Base-by-base conservation (phyloP, 371 early-diverging fungal genomes). In the Rhizomucor miehei region DNA sequence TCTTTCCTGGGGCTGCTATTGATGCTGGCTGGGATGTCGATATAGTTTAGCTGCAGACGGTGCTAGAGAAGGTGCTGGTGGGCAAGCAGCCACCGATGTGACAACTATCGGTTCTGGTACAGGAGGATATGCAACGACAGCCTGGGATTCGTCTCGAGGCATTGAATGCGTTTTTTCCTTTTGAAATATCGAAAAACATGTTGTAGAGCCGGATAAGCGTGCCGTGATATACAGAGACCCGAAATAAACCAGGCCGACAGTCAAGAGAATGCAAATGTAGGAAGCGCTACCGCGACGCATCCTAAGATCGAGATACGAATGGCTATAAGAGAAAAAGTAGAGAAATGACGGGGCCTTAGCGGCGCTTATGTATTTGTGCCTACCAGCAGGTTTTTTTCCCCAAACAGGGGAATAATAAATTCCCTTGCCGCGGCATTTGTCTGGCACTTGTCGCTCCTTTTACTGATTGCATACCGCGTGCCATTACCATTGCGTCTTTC, bases 171-270 rank as follows among this genome's bases (percentile, higher is more conserved):
- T 16, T 9, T 55, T n/a, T 24, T 40, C 41, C 20, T 29, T 21
- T 6, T 47, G 47, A 16, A 48, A 12, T n/a, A 48, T 12, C 19
- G 48, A 37, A 13, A 25, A 40, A 13, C 48, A 55, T 0, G 46
- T 39, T 16, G 29, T 39, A 47, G 37, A 14, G n/a, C 29, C 46
- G 41, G 44, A 17, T 21, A 44, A 25, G 3, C 51, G 43, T 20
- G 57, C 41, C 5, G 41, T 51, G 2, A 50, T 14, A 13, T 51
- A 51, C 10, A 57, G n/a, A 23, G 57, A 57, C 2, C 57, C 57
- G 50, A 57, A 57, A 51, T 57, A 57, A 24, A 57, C 45, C n/a
- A 55, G 11, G 24, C 45, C 29, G n/a, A 45, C 10, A n/a, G 37
- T 19, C 14, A 36, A 17, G 16, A 53, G 46, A 12, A 53, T 35